Conservation (phyloP, 1,284 basidiomycete species). For the Singerocomus inundabilis region DNA sequence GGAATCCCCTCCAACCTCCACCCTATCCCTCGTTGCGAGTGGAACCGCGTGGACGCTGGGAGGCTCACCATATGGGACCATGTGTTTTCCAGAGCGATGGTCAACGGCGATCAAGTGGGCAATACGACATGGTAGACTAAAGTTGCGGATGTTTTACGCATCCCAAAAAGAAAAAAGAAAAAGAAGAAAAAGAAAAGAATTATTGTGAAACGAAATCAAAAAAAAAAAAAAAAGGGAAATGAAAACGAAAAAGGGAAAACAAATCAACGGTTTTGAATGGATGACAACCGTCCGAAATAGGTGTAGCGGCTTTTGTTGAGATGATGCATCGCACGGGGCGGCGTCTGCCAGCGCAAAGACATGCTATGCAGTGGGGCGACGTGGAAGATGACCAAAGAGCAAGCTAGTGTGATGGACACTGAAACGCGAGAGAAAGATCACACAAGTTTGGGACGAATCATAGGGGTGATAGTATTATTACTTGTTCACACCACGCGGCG, state of each 20-base stretch:
- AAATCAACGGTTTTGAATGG: constrained; percentile 6
- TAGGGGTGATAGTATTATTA: constrained; percentile 9
- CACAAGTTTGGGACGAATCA: constrained; percentile 19
- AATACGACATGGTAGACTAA: constrained; percentile 33
- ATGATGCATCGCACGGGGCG: too few relatives aligned
- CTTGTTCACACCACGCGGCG: constrained; percentile 14
- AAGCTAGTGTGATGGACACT: constrained; percentile 15
- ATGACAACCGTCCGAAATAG: constrained; percentile 15
- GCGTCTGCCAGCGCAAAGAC: constrained; percentile 15
- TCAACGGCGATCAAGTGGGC: constrained; percentile 37
- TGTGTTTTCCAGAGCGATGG: constrained; percentile 33
- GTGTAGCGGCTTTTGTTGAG: too few relatives aligned
- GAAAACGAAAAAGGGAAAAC: constrained; percentile 21
- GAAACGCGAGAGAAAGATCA: constrained; percentile 20
- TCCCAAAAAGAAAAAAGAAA: too few relatives aligned
- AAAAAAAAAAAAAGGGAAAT: constrained; percentile 15
- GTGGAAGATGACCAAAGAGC: constrained; percentile 9
- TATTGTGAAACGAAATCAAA: constrained; percentile 12
- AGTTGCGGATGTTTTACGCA: too few relatives aligned
- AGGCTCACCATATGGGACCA: constrained; percentile 31
- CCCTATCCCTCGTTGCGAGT: constrained; percentile 20
- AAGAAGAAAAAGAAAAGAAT: too few relatives aligned
- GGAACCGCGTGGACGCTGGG: constrained; percentile 30
- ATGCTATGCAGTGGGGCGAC: constrained; percentile 9
- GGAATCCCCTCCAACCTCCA: too few relatives aligned